phyloP scores from a whole-genome alignment of 2,329 filamentous ascomycete species.

The Talaromyces sp. region DNA sequence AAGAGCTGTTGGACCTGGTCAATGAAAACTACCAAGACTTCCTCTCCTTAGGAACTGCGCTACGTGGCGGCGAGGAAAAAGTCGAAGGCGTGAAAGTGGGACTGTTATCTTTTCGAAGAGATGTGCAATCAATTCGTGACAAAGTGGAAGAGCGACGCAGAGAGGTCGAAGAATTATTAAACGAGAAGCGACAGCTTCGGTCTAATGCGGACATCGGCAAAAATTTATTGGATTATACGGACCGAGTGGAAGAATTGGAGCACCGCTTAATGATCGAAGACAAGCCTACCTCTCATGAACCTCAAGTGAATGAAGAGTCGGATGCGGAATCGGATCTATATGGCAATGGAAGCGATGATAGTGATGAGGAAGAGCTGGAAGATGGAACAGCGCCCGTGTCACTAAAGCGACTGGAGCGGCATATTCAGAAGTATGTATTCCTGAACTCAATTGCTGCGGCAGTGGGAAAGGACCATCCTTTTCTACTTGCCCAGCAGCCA shows the following conservation, averaged over 20 bases:
- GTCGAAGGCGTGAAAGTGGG: constrained; percentile 89
- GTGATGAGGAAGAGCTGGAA: constrained; percentile 43
- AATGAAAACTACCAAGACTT: constrained; percentile 96
- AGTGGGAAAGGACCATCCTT: constrained; percentile 63
- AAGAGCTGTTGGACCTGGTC: constrained; percentile 89
- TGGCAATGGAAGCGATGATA: constrained; percentile 36
- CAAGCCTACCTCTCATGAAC: constrained; percentile 24
- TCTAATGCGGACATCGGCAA: constrained; percentile 65
- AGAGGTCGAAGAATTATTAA: constrained; percentile 65
- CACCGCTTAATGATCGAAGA: constrained; percentile 69
- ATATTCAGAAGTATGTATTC: constrained; percentile 61
- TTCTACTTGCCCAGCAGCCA: constrained; percentile 60
- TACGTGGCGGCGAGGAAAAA: constrained; percentile 86
- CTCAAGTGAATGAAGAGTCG: constrained; percentile 21
- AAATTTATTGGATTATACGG: constrained; percentile 48
- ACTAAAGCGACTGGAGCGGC: constrained; percentile 54
- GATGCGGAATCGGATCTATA: constrained; percentile 41
- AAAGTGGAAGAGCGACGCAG: constrained; percentile 65
- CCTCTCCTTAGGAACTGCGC: constrained; percentile 75
- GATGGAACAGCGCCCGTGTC: constrained; percentile 43
- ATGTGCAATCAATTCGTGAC: constrained; percentile 72
- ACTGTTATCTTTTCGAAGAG: constrained; percentile 79
- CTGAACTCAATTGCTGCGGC: constrained; percentile 55
- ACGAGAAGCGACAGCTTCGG: constrained; percentile 68
- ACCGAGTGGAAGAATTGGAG: constrained; percentile 61